These are phyloP conservation scores for Elsinoe perseae DNA, from an alignment of 2,329 filamentous ascomycete genomes.

Conservation along the genomic window DNA sequence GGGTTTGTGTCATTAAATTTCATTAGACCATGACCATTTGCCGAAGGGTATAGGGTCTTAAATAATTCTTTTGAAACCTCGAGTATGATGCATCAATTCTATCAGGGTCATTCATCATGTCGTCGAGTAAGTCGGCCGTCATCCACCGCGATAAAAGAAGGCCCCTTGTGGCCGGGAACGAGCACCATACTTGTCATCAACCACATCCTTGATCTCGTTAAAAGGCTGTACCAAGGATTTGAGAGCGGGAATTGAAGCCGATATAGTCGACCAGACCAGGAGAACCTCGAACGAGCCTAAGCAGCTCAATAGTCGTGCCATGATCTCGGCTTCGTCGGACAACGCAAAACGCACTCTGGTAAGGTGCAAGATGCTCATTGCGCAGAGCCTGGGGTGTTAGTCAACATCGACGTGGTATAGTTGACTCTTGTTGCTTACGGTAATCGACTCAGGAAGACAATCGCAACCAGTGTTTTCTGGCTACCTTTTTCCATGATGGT, in stretches of 20 bases:
- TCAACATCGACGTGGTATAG: background rate
- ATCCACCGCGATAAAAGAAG: constrained; percentile 7
- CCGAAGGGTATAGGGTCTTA: no score
- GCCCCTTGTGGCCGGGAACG: background rate
- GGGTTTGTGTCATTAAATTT: no score
- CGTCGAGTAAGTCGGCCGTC: background rate
- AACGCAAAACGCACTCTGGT: background rate
- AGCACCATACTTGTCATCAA: background rate
- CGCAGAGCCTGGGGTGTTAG: background rate
- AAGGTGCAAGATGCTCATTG: constrained; percentile 5
- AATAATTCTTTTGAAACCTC: no score
- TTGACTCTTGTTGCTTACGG: background rate
- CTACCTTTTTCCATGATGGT: constrained; percentile 16
- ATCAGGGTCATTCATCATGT: background rate
- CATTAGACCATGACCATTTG: no score
- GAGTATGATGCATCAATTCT: background rate
- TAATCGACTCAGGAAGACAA: constrained; percentile 12
- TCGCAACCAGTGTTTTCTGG: constrained; percentile 13
- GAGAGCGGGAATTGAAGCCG: constrained; percentile 18
- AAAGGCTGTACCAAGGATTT: constrained; percentile 18
- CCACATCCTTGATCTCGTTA: constrained; percentile 11
- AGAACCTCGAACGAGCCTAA: constrained; percentile 4
- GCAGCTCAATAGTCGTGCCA: background rate
- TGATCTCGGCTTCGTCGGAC: background rate
- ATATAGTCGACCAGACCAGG: constrained; percentile 16